Base-by-base conservation (phyloP, 768 basidiomycete species). In the Collybia sordida region DNA sequence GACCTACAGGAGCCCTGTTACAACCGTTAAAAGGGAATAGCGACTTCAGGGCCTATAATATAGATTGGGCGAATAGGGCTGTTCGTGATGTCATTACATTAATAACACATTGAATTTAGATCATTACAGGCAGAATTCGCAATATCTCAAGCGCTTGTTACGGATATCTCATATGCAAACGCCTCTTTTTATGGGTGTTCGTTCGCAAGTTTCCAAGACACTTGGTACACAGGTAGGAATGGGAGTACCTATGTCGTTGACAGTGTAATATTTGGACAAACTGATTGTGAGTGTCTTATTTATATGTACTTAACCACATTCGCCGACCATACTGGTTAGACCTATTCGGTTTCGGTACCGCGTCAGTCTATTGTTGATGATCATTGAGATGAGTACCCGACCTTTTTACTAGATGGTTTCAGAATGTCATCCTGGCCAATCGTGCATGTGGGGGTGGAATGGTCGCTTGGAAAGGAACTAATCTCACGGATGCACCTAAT, bases 61-160 rank as follows among this genome's bases (percentile, higher is more conserved):
- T 87, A 51, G 77, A 86, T 59, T 82, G 85, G 49, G 73, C 83
- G 47, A 88, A 86, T 54, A 71, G 78, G 52, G 84, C 83, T n/a
- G 84, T 85, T 53, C 49, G 79, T 64, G 9, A 15, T 35, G 27
- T 35, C 15, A 14, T 49, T 25, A 11, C n/a, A 31, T 37, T 25
- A 19, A 50, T 19, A 19, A n/a, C 39, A 17, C 25, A 40, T 22
- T 42, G 47, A 21, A 4, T 51, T 38, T 45, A 31, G 3, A 12
- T 9, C 31, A 11, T 12, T 41, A 50, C 52, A 74, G 75, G 82
- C 79, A 24, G 78, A 83, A 47, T 83, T 78, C 48, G 60, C 79
- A 0, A 82, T 85, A 34, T 76, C 82, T 1, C 85, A 79, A 59
- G 85, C 85, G 1, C 67, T 86, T 8, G 82, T 79, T 21, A 82